Evolutionary conservation across 495 filamentous ascomycete genomes (phyloP), one percentile per base, ranked within the genome.

Genomic region (Chaetomidium leptoderma): DNA sequence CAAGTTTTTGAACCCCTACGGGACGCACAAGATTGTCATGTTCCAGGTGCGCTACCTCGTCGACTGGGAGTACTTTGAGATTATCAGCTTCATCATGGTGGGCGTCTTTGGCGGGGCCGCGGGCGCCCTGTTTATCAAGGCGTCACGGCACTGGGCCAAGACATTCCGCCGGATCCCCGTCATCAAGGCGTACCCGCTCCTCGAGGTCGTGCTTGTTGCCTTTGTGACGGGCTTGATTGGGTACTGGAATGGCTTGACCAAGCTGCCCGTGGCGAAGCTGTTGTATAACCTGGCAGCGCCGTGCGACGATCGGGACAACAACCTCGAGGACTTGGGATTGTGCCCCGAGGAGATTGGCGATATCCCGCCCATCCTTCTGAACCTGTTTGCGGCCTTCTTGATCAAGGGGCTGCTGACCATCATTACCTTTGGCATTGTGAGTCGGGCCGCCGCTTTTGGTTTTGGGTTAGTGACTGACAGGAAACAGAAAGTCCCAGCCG

Each of bases 61-160:
- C 10, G 93, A 98, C 69, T 98, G 93, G 93, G 83, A 88, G 63
- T 87, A 90, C 63, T 97, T 97, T 69, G 93, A 98, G 70, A 81
- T 98, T 58, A 77, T 81, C 43, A 83, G 84, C 33, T 98, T 97
- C 70, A 85, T 96, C 49, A 63, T 93, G 11, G 81, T 96, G 9
- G 93, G 93, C 32, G 72, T 95, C 17, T 72, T 96, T 52, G 92
- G 93, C 39, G 93, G 93, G 46, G 86, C 86, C 16, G 74, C 83
- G 3, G 93, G 93, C 29, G 93, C 93, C 13, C 69, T 97, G 2
- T 98, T 98, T 72, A 98, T 98, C 76, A 98, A 98, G 76, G 93
- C 92, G 7, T 93, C 88, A 9, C 80, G 85, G 48, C 74, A 87
- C 45, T 98, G 93, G 93, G 93, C 92, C 4, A 79, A 83, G 48